These are phyloP conservation scores for Colletotrichum sp. DNA, from an alignment of 2,329 filamentous ascomycete genomes.

Conservation along the genomic window DNA sequence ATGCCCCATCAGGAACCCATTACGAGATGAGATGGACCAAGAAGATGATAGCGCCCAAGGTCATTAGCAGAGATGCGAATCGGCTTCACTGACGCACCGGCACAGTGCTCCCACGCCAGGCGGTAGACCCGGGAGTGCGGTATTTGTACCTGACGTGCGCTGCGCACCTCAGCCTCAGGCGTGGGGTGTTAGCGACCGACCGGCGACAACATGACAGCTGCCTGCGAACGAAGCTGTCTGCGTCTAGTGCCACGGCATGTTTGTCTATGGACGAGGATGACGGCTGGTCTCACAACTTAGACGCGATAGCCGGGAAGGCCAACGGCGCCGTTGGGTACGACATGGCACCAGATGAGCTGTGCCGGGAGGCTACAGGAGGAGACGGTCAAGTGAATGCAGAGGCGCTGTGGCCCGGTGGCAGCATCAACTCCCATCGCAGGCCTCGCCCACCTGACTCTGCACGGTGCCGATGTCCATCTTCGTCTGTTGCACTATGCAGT, in stretches of 20 bases:
- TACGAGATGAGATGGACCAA: slow-evolving; percentile 13
- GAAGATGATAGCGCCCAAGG: not conserved
- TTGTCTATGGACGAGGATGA: not conserved
- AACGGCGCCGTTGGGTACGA: not conserved
- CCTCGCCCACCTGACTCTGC: not conserved
- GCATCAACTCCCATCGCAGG: not conserved
- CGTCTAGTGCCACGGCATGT: not conserved
- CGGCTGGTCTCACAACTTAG: not conserved
- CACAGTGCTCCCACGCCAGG: not conserved
- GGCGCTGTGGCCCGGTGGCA: not conserved
- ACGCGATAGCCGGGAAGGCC: not conserved
- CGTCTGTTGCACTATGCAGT: not conserved
- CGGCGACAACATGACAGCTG: not conserved
- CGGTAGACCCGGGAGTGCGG: not conserved
- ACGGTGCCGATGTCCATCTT: not conserved
- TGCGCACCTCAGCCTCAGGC: slow-evolving; percentile 12
- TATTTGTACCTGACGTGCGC: slow-evolving; percentile 6
- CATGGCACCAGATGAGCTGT: not conserved
- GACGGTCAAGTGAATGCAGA: not conserved
- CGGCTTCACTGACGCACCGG: not conserved
- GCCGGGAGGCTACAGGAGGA: not conserved
- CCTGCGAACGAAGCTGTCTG: not conserved
- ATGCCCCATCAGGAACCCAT: slow-evolving; percentile 4
- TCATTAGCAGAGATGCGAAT: not conserved
- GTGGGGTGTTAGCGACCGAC: slow-evolving; percentile 4